Evolutionary conservation across 495 filamentous ascomycete genomes (phyloP).

Genomic region (Pyrenopolyporus hunteri): DNA sequence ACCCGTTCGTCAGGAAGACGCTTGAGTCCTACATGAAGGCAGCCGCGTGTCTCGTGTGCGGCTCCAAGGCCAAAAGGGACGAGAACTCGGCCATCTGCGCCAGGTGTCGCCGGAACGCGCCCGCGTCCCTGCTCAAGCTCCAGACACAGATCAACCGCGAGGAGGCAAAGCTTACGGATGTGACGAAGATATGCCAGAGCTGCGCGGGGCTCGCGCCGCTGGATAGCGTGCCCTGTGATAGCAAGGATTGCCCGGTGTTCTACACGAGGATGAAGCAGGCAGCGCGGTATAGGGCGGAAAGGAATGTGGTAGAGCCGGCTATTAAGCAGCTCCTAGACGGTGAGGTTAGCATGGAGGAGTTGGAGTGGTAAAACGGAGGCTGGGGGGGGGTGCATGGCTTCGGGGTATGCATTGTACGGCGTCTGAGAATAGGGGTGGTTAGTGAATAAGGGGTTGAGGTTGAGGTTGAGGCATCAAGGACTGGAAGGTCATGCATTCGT

Average conservation of each 20-base stretch:
- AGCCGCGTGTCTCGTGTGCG: constrained; percentile 79
- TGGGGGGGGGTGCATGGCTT: background rate
- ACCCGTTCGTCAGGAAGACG: constrained; percentile 61
- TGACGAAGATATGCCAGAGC: constrained; percentile 80
- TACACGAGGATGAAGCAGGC: constrained; percentile 80
- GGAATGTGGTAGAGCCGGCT: constrained; percentile 59
- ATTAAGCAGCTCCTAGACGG: constrained; percentile 59
- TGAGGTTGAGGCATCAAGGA: background rate
- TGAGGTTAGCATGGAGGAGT: constrained; percentile 32
- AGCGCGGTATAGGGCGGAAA: constrained; percentile 64
- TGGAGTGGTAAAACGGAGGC: constrained; percentile 46
- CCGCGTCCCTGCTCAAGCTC: constrained; percentile 66
- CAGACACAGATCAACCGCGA: constrained; percentile 63
- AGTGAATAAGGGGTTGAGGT: background rate
- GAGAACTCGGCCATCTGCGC: constrained; percentile 67
- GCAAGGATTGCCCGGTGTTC: constrained; percentile 90
- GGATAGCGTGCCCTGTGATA: constrained; percentile 84
- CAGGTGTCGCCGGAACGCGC: constrained; percentile 62
- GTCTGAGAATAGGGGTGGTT: background rate
- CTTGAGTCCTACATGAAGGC: constrained; percentile 88
- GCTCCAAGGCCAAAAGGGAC: constrained; percentile 61
- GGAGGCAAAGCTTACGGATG: constrained; percentile 67
- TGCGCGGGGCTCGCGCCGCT: constrained; percentile 74
- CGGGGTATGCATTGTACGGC: background rate
- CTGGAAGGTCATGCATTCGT: background rate